Base-by-base conservation (phyloP, 805 yeast species). In the Saturnispora kantuleensis region DNA sequence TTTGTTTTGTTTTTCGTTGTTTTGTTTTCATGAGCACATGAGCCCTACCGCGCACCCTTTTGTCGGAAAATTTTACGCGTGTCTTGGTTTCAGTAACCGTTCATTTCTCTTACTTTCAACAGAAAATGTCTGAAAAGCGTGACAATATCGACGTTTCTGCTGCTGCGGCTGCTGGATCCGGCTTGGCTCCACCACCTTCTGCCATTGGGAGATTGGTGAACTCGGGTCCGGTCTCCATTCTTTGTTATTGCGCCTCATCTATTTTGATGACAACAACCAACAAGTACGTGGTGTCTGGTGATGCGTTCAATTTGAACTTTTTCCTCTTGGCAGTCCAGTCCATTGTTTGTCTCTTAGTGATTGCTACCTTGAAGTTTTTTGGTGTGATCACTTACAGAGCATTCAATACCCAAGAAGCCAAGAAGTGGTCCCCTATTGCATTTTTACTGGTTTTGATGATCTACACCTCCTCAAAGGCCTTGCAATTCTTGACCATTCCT, bases 211-310 rank as follows among this genome's bases (percentile, higher is more conserved):
- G 52, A 29, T 31, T 65, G 16, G 73, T 72, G 49, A 76, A 76
- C 60, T 72, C 77, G 11, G 81, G 77, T 8, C 81, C 81, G 10
- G 58, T 84, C 47, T 83, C 95, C 41, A 84, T 85, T 56, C 60
- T 81, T 47, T 74, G 84, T 32, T 93, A 93, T 77, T 93, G 99
- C 74, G 71, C 74, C 45, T 85, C 98, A 17, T 93, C 98, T 18
- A 93, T 93, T 54, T 69, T 93, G 63, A 93, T 93, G 98, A 93
- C 98, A 29, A 88, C 89, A 50, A 89, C 97, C 49, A 93, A 93
- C 75, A 93, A 93, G 69, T 90, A 81, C 61, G 97, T 93, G 48
- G 83, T 93, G 47, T 76, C 84, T 18, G 87, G 84, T 28, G 73
- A 71, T 54, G 68, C 73, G 28, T 78, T 84, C 62, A 74, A 81